Percentiles rank a stretch among this genome's conserved stretches.
Evolutionary conservation across 352 stramenopile species (phyloP).

Genomic region (Globisporangium takayamanum): DNA sequence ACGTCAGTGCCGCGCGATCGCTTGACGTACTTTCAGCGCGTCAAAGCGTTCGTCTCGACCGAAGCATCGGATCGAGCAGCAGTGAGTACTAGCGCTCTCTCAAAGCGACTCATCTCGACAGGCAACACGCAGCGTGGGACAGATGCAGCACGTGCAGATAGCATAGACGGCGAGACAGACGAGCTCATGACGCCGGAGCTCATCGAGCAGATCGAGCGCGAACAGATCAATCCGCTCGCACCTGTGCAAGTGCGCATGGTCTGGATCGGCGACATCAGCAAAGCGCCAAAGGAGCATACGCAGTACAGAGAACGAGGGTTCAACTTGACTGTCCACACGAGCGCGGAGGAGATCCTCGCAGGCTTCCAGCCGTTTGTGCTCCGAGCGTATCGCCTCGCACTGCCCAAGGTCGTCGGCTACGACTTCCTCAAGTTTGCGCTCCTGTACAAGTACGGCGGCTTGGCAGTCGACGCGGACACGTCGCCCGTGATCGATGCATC

Average conservation of each 20-base stretch:
- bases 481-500: background rate
- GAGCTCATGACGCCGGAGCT: constrained; percentile 7
- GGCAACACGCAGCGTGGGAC: background rate
- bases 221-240: background rate
- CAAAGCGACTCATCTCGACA: background rate
- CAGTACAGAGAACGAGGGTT: constrained; percentile 5
- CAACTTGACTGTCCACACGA: constrained; percentile 9
- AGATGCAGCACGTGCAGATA: background rate
- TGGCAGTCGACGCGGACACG: constrained; percentile 15
- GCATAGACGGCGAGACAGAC: background rate
- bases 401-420: constrained; percentile 9
- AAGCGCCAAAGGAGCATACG: background rate
- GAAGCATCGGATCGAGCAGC: background rate
- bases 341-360: constrained; percentile 10
- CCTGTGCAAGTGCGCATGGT: constrained; percentile 6
- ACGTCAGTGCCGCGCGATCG: background rate
- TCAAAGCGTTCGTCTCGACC: too few species aligned
- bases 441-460: constrained; percentile 15
- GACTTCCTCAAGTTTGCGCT: constrained; percentile 19
- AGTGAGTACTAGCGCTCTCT: too few species aligned
- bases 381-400: background rate
- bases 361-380: constrained; percentile 8
- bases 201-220: background rate
- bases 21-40: background rate
- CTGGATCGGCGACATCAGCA: constrained; percentile 14